Evolutionary conservation across 805 yeast genomes (phyloP).

Genomic region (Sugiyamaella marilandica): DNA sequence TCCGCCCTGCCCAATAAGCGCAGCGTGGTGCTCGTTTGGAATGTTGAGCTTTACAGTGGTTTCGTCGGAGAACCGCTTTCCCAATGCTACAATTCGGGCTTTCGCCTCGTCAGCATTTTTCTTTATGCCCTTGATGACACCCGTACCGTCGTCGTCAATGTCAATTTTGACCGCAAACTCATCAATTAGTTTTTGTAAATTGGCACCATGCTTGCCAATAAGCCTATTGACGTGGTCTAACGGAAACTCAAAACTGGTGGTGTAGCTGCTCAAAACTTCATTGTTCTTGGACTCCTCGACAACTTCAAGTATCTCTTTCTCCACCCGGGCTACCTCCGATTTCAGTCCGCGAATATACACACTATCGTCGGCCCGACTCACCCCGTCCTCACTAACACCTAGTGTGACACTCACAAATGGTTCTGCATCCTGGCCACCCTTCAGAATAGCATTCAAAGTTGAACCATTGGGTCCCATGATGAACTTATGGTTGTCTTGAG

Average conservation of each 20-base stretch:
- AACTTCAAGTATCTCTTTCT: conserved; percentile 47
- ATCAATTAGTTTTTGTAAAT: conserved; percentile 61
- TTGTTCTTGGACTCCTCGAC: conserved; percentile 53
- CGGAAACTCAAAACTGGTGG: conserved; percentile 57
- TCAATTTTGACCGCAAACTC: conserved; percentile 75
- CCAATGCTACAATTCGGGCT: conserved; percentile 49
- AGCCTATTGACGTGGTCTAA: conserved; percentile 64
- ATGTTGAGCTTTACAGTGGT: conserved; percentile 56
- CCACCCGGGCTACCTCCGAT: conserved; percentile 52
- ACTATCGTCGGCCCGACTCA: conserved; percentile 35
- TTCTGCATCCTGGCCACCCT: conserved; percentile 37
- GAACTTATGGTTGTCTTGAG: conserved; percentile 51
- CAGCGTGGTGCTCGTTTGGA: conserved; percentile 73
- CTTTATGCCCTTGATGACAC: conserved; percentile 71
- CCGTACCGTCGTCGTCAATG: conserved; percentile 53
- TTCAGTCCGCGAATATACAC: conserved; percentile 68
- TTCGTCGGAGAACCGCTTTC: conserved; percentile 82
- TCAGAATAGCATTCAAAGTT: conserved; percentile 44
- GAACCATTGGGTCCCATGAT: conserved; percentile 59
- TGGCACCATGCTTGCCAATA: conserved; percentile 85
- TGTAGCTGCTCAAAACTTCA: conserved; percentile 42
- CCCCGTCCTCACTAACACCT: conserved; percentile 33
- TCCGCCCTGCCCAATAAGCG: conserved; percentile 81
- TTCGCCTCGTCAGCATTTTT: conserved; percentile 72
- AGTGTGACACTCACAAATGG: conserved; percentile 34